Conservation (phyloP, 1,139 yeast species). For the Scheffersomyces titani region DNA sequence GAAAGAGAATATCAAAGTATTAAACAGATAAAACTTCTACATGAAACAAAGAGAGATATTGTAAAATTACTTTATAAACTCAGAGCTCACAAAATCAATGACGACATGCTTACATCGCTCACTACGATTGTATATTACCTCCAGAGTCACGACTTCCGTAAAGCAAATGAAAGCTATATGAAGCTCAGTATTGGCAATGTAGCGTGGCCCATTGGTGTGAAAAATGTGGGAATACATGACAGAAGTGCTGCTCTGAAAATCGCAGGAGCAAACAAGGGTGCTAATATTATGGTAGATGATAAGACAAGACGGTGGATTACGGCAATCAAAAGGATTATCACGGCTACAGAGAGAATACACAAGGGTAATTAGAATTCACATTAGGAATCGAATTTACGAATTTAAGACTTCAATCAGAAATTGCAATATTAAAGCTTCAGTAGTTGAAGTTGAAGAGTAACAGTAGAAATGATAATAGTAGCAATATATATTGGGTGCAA, state of each 20-base stretch:
- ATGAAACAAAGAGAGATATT: constrained; percentile 62
- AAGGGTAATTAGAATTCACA: neutral
- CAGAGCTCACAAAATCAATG: constrained; percentile 46
- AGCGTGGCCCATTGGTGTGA: constrained; percentile 92
- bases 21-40: constrained; percentile 20
- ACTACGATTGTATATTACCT: constrained; percentile 61
- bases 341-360: constrained; percentile 46
- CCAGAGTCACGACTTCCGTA: constrained; percentile 53
- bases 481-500: neutral
- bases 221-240: constrained; percentile 78
- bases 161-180: constrained; percentile 72
- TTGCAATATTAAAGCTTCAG: neutral
- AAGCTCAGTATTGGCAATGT: constrained; percentile 82
- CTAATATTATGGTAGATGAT: constrained; percentile 82
- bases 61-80: constrained; percentile 62
- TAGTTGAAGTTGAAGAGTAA: too few species aligned
- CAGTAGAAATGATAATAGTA: neutral
- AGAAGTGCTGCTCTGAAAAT: constrained; percentile 54
- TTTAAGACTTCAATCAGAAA: neutral
- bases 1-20: constrained; percentile 1
- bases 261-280: constrained; percentile 43
- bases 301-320: constrained; percentile 77
- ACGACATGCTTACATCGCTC: constrained; percentile 53
- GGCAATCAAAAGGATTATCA: constrained; percentile 68
- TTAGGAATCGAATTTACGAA: neutral